Evolutionary conservation across 345 rosid genomes (phyloP).

Genomic region (Rhodomyrtus tomentosa): DNA sequence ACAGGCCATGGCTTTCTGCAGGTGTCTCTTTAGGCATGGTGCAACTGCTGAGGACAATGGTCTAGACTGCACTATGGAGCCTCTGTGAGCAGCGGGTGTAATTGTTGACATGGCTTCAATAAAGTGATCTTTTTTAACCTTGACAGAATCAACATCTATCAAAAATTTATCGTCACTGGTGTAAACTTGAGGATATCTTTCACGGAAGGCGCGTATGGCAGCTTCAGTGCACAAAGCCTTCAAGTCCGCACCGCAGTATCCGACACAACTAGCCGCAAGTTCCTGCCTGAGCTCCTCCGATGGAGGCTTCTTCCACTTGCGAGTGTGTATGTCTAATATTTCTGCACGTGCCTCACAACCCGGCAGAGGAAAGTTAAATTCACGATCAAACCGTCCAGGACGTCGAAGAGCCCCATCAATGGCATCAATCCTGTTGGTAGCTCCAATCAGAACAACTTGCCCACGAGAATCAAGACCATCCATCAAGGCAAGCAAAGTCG

Average conservation of each 20-base stretch:
- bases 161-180: slow-evolving; percentile 91
- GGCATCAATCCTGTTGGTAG: slow-evolving; percentile 99
- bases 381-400: slow-evolving; percentile 99
- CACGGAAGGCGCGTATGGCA: slow-evolving; percentile 97
- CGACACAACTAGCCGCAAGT: slow-evolving; percentile 96
- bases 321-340: slow-evolving; percentile 93
- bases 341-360: slow-evolving; percentile 97
- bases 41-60: slow-evolving; percentile 90
- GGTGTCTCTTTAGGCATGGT: slow-evolving; percentile 84
- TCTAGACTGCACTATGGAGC: slow-evolving; percentile 89
- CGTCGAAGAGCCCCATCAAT: slow-evolving; percentile 99
- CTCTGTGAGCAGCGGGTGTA: slow-evolving; percentile 98
- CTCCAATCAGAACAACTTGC: slow-evolving; percentile 99
- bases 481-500: slow-evolving; percentile 98
- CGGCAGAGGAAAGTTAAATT: slow-evolving; percentile 95
- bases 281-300: slow-evolving; percentile 69
- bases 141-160: slow-evolving; percentile 89
- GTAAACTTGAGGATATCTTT: slow-evolving; percentile 97
- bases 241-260: slow-evolving; percentile 98
- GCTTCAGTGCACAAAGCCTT: slow-evolving; percentile 98
- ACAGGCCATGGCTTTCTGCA: slow-evolving; percentile 55
- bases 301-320: slow-evolving; percentile 96
- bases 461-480: slow-evolving; percentile 99
- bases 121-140: slow-evolving; percentile 81
- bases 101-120: slow-evolving; percentile 93